Base-by-base conservation (phyloP, 2,329 filamentous ascomycete species). In the Aspergillus ochraceus region DNA sequence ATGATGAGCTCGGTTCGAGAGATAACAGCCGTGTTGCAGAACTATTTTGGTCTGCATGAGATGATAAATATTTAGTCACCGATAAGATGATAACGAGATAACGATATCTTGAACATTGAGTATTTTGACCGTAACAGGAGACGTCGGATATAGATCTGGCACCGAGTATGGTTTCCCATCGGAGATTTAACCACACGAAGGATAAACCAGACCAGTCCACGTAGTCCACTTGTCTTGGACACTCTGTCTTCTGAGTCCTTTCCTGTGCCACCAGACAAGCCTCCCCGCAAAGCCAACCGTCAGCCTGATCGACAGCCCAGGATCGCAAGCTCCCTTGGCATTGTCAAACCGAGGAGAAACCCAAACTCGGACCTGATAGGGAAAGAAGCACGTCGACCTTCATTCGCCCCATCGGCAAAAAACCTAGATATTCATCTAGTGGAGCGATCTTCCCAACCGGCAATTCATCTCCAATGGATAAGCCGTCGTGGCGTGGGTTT, bases 391-490 rank as follows among this genome's bases (percentile, higher is more conserved):
- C n/a, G 4, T 29, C 26, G 26, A 8, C 26, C 26, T 24, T 22
- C 39, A 32, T 29, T 42, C 32, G 24, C 29, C 22, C 17, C 24
- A 19, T 61, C 60, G 60, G 60, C 50, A 58, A 54, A 54, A 29
- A 9, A 9, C 26, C 26, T 29, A 29, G 6, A 29, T 8, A 29
- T 8, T 9, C 26, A 8, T 29, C 6, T 1, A 8, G 26, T 29
- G 26, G 26, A 26, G 24, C 5, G 1, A 26, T 26, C 4, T 4
- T 26, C 24, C 24, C 24, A 26, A 1, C 6, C 24, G 24, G 24
- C 24, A 26, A 8, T 29, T 29, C 22, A 12, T 42, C 24, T 51
- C 60, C 60, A 61, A 61, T 61, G 53, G 53, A 54, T 50, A 54
- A 53, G 39, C 36, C 52, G 10, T 39, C 17, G 5, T 49, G 6